Evolutionary conservation across 2,329 filamentous ascomycete genomes (phyloP), one percentile per base, ranked within the genome.

Genomic region (Trichoderma hamatum): DNA sequence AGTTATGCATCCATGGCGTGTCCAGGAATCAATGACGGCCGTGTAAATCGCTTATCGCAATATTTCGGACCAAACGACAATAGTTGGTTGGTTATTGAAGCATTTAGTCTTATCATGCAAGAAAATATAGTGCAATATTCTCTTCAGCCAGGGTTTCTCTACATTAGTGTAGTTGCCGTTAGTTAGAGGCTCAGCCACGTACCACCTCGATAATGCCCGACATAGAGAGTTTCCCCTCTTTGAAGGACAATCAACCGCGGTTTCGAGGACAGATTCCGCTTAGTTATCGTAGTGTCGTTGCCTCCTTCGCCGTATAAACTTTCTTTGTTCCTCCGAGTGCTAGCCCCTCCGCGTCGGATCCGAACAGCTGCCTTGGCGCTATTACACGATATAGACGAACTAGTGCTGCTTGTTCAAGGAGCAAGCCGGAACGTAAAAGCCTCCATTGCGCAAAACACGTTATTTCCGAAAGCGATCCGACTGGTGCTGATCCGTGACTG

Each of bases 381-480:
- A 26, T 52, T 43, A 34, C 43, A 43, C 49, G 32, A 54, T 64
- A 9, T 51, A 19, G 19, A 55, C 11, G 24, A 55, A 36, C 61
- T 64, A 55, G 61, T 54, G 32, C 16, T n/a, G 49, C 49, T 54
- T 19, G 61, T 64, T 34, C 49, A 30, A 64, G 49, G 49, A 64
- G 49, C 43, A 39, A 54, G 39, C 36, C 61, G 61, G 61, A 39
- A 36, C 32, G 19, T 49, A 43, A 39, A 64, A 43, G 34, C 19
- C 43, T 55, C 24, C 34, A 24, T 64, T 14, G 14, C 61, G 30
- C 61, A 14, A 55, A 11, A 30, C 10, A 34, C 39, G 24, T 24
- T 64, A 43, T 36, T 7, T 52, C 49, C 32, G 51, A 55, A 11
- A 19, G 61, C 19, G 19, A 34, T 51, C 30, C 26, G 36, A 24